These are phyloP conservation scores for Bothriochloa decipiens DNA, from an alignment of 176 grass and related monocot genomes.

Conservation along the genomic window DNA sequence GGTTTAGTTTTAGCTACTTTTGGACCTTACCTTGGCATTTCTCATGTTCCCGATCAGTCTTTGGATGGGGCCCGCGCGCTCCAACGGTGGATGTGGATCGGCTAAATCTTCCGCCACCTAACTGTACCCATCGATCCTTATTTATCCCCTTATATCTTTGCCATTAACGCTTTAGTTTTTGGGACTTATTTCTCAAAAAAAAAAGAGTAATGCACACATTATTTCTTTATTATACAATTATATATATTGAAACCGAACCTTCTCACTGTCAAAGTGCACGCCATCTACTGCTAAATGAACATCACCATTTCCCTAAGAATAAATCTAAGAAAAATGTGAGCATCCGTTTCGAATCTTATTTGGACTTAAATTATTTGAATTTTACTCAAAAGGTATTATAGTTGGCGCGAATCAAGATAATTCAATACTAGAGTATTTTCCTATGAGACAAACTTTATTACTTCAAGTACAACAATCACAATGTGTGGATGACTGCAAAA, in stretches of 20 bases:
- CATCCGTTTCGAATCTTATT: too few species aligned
- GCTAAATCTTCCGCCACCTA: not conserved
- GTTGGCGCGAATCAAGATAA: not conserved
- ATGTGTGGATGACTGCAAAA: not conserved
- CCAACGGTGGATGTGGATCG: slow-evolving; percentile 10
- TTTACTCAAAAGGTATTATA: not conserved
- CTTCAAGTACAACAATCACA: not conserved
- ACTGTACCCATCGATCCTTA: not conserved
- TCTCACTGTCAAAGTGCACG: not conserved
- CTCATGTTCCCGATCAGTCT: slow-evolving; percentile 12
- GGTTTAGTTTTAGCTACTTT: slow-evolving; percentile 44
- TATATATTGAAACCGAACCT: not conserved
- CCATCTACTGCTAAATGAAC: not conserved
- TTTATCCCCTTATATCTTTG: not conserved
- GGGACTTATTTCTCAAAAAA: not conserved
- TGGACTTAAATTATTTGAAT: not conserved
- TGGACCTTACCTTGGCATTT: not conserved
- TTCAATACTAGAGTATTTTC: too few species aligned
- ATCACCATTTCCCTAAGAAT: not conserved
- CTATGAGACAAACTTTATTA: not conserved
- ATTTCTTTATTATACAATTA: too few species aligned
- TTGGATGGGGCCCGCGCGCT: not conserved
- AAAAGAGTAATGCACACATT: not conserved
- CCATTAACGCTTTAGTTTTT: not conserved
- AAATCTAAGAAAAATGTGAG: not conserved